These are phyloP conservation scores for Sclerotinia spermophila DNA, from an alignment of 2,329 filamentous ascomycete genomes.

Conservation along the genomic window DNA sequence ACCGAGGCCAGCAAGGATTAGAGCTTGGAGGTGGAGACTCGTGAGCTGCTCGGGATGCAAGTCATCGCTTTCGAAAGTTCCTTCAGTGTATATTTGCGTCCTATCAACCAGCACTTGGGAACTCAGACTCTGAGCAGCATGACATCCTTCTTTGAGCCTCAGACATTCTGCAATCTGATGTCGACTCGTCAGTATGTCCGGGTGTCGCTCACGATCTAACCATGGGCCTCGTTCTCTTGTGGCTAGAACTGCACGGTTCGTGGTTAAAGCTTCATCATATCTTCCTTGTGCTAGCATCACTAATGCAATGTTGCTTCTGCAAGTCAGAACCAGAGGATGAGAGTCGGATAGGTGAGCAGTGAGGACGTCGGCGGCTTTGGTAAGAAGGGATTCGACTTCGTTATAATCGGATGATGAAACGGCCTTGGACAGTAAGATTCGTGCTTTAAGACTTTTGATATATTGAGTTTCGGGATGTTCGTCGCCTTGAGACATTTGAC, in stretches of 20 bases:
- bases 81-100: constrained; percentile 29
- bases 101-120: constrained; percentile 24
- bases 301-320: constrained; percentile 28
- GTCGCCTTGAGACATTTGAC: constrained; percentile 24
- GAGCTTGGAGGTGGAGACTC: constrained; percentile 30
- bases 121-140: constrained; percentile 29
- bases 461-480: constrained; percentile 30
- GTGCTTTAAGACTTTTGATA: constrained; percentile 28
- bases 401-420: constrained; percentile 25
- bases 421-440: constrained; percentile 26
- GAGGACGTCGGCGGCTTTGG: constrained; percentile 24
- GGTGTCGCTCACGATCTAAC: constrained; percentile 28
- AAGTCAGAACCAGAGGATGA: constrained; percentile 28
- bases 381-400: constrained; percentile 27
- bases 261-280: constrained; percentile 29
- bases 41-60: constrained; percentile 32
- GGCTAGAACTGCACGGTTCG: constrained; percentile 25
- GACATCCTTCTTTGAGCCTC: constrained; percentile 26
- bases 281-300: constrained; percentile 28
- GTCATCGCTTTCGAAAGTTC: constrained; percentile 26
- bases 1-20: constrained; percentile 30
- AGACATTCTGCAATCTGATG: constrained; percentile 30
- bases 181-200: constrained; percentile 32
- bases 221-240: constrained; percentile 28
- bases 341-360: constrained; percentile 23